These are phyloP conservation scores for Microdochium paspali DNA, from an alignment of 2,329 filamentous ascomycete species.

Conservation along the genomic window DNA sequence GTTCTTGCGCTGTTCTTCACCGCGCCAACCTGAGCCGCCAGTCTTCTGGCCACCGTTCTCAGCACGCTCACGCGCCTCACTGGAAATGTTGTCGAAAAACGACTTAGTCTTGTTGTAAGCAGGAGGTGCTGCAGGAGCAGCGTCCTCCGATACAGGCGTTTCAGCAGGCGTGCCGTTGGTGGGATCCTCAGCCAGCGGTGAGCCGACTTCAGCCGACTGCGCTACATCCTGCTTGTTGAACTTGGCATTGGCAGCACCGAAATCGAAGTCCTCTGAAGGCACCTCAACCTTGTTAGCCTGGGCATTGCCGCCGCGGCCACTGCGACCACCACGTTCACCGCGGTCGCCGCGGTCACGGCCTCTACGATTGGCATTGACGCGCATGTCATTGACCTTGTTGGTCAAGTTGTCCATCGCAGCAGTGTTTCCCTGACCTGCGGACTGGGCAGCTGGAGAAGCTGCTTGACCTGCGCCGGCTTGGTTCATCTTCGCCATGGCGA, in stretches of 20 bases:
- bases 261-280: constrained; percentile 86
- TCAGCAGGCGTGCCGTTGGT: constrained; percentile 26
- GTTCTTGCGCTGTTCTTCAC: constrained; percentile 89
- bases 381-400: constrained; percentile 70
- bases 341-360: constrained; percentile 28
- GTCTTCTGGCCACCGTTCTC: constrained; percentile 58
- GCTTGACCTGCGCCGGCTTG: constrained; percentile 17
- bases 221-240: constrained; percentile 81
- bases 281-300: constrained; percentile 77
- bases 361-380: constrained; percentile 48
- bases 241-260: constrained; percentile 75
- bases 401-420: constrained; percentile 56
- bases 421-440: constrained; percentile 8
- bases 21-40: constrained; percentile 81
- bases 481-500: constrained; percentile 66
- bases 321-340: too few relatives aligned
- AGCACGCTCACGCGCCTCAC: constrained; percentile 80
- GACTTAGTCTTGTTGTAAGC: constrained; percentile 82
- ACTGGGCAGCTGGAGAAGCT: constrained; percentile 9
- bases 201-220: constrained; percentile 81
- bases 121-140: constrained; percentile 29
- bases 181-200: constrained; percentile 50
- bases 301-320: constrained; percentile 7
- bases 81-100: constrained; percentile 98
- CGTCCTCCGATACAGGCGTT: constrained; percentile 19